Conservation (phyloP, 2,329 filamentous ascomycete genomes). For the Paramyrothecium sp. region DNA sequence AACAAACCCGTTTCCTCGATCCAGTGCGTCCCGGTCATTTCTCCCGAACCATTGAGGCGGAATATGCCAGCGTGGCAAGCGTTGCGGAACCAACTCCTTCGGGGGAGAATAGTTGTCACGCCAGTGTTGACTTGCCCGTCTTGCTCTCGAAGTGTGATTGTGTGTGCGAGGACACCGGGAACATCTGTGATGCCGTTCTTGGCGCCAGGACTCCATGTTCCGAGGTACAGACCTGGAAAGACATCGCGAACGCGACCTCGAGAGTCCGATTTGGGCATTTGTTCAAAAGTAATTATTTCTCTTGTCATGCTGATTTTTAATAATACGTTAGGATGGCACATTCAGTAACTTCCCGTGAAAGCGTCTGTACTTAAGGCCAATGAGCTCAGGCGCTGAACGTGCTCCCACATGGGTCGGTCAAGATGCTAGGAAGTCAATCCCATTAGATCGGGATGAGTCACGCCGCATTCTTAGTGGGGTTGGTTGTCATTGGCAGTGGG, state of each 20-base stretch:
- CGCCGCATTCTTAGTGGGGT: too few species aligned
- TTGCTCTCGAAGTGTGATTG: slow-evolving; percentile 37
- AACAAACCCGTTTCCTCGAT: slow-evolving; percentile 61
- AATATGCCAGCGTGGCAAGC: slow-evolving; percentile 52
- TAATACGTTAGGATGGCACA: too few species aligned
- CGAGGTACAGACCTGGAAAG: slow-evolving; percentile 41
- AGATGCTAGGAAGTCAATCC: too few species aligned
- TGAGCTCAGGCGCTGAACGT: too few species aligned
- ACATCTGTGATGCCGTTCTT: slow-evolving; percentile 53
- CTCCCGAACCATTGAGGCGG: slow-evolving; percentile 63
- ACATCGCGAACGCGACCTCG: slow-evolving; percentile 39
- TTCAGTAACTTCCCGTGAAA: too few species aligned
- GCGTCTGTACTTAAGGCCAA: too few species aligned
- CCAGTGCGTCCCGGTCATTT: slow-evolving; percentile 61
- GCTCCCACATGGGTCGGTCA: too few species aligned
- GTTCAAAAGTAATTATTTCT: too few species aligned
- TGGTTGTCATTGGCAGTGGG: too few species aligned
- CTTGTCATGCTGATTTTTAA: too few species aligned
- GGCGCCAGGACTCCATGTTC: slow-evolving; percentile 39
- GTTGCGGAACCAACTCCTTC: slow-evolving; percentile 40
- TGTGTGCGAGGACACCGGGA: slow-evolving; percentile 44
- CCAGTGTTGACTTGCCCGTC: slow-evolving; percentile 43
- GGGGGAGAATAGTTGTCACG: slow-evolving; percentile 47
- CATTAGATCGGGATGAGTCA: too few species aligned
- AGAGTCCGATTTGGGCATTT: too few species aligned